These are phyloP conservation scores for Massariosphaeria phaeospora DNA, from an alignment of 495 filamentous ascomycete species.

Conservation along the genomic window DNA sequence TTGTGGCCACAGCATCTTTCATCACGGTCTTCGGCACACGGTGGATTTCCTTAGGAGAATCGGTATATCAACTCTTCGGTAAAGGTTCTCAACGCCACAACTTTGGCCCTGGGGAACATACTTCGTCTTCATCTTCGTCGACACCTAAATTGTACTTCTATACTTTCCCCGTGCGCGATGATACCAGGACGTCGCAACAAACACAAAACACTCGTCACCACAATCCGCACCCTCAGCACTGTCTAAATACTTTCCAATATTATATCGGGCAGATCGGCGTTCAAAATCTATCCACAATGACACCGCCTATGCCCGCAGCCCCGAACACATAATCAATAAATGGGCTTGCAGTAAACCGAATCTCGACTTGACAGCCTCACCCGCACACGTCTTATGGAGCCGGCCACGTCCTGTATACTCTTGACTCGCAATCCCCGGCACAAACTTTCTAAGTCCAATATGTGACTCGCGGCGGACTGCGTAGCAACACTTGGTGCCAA, in stretches of 20 bases:
- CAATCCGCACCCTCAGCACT: conserved; percentile 22
- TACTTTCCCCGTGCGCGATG: conserved; percentile 24
- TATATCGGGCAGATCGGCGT: conserved; percentile 8
- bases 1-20: conserved; percentile 17
- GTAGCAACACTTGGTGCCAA: neutral
- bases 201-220: conserved; percentile 30
- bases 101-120: conserved; percentile 16
- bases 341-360: conserved; percentile 13
- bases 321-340: conserved; percentile 11
- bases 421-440: neutral
- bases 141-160: conserved; percentile 37
- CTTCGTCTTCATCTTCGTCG: conserved; percentile 33
- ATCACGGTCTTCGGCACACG: conserved; percentile 31
- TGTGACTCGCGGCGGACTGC: neutral
- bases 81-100: conserved; percentile 22
- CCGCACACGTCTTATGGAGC: neutral
- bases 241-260: conserved; percentile 20
- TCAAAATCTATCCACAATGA: conserved; percentile 13
- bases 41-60: conserved; percentile 36
- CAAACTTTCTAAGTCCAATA: neutral
- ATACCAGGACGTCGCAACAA: conserved; percentile 25
- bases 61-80: conserved; percentile 28
- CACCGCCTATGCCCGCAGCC: neutral
- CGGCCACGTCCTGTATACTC: neutral
- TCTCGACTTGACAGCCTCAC: conserved; percentile 4